phyloP scores from a whole-genome alignment of 495 filamentous ascomycete species.

The Penicillium verhagenii region DNA sequence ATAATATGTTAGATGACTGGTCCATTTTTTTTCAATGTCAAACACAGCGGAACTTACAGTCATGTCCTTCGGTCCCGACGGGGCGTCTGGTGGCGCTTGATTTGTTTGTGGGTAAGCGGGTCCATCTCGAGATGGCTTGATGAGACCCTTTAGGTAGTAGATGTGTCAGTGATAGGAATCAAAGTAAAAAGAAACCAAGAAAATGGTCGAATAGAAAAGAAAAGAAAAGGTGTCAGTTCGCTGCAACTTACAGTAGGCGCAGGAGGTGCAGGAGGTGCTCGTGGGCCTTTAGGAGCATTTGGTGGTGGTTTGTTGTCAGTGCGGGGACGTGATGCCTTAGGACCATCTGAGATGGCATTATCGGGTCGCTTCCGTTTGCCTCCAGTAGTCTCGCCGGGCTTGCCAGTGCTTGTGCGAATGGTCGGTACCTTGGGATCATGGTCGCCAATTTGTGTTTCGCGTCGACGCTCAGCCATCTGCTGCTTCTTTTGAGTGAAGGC shows the following conservation, averaged over 20 bases:
- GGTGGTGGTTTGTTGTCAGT: constrained; percentile 21
- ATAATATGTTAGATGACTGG: constrained; percentile 9
- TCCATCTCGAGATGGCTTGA: constrained; percentile 41
- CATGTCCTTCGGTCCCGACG: background rate
- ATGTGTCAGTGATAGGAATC: background rate
- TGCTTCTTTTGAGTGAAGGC: constrained; percentile 30
- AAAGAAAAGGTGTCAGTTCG: background rate
- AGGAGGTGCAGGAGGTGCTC: background rate
- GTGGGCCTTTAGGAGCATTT: constrained; percentile 21
- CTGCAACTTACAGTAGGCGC: constrained; percentile 30
- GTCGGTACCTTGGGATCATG: constrained; percentile 49
- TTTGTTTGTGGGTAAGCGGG: constrained; percentile 26
- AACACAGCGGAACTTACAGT: background rate
- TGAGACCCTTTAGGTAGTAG: constrained; percentile 34
- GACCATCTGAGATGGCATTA: constrained; percentile 27
- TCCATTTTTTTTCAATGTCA: background rate
- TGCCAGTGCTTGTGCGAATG: constrained; percentile 31
- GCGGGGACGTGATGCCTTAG: constrained; percentile 27
- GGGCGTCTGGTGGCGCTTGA: constrained; percentile 5
- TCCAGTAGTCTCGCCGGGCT: constrained; percentile 14
- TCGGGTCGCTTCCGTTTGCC: constrained; percentile 46
- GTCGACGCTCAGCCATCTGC: constrained; percentile 37
- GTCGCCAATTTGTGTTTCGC: constrained; percentile 41
- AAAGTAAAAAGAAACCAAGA: background rate
- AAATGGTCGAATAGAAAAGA: background rate